Evolutionary conservation across 108 stramenopile species (phyloP).

Genomic region (Mediolabrus comicus): DNA sequence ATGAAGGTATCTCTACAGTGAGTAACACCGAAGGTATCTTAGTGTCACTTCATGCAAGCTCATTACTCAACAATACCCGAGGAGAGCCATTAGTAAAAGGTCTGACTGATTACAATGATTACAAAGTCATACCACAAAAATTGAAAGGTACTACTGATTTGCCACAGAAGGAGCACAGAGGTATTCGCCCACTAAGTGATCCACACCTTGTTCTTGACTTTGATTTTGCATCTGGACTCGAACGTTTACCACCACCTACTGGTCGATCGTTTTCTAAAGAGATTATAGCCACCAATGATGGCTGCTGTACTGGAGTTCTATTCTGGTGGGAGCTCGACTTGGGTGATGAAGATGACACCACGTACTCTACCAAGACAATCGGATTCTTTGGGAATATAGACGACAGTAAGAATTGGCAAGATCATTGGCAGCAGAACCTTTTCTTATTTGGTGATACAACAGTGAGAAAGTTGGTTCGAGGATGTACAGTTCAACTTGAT

Average conservation of each 20-base stretch:
- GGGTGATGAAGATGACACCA: slow-evolving; percentile 17
- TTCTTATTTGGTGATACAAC: slow-evolving; percentile 53
- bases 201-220: slow-evolving; percentile 57
- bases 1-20: not conserved
- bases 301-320: slow-evolving; percentile 61
- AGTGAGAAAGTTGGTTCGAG: slow-evolving; percentile 27
- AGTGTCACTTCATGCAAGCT: slow-evolving; percentile 36
- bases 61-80: slow-evolving; percentile 24
- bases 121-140: slow-evolving; percentile 1
- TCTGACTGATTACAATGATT: not conserved
- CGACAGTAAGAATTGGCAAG: slow-evolving; percentile 59
- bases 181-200: slow-evolving; percentile 44
- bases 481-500: slow-evolving; percentile 35
- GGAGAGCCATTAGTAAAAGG: slow-evolving; percentile 1
- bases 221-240: slow-evolving; percentile 55
- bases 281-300: slow-evolving; percentile 36
- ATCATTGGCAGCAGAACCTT: slow-evolving; percentile 86
- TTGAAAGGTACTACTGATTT: not conserved
- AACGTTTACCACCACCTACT: slow-evolving; percentile 47
- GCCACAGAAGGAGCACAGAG: not conserved
- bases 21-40: slow-evolving; percentile 13
- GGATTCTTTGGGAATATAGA: slow-evolving; percentile 3
- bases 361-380: slow-evolving; percentile 35
- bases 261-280: slow-evolving; percentile 28
- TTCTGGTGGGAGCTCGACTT: slow-evolving; percentile 89